Percentiles rank a stretch among this genome's conserved stretches.
Evolutionary conservation across 2,329 filamentous ascomycete genomes (phyloP).

Genomic region (Annulohypoxylon truncatum): DNA sequence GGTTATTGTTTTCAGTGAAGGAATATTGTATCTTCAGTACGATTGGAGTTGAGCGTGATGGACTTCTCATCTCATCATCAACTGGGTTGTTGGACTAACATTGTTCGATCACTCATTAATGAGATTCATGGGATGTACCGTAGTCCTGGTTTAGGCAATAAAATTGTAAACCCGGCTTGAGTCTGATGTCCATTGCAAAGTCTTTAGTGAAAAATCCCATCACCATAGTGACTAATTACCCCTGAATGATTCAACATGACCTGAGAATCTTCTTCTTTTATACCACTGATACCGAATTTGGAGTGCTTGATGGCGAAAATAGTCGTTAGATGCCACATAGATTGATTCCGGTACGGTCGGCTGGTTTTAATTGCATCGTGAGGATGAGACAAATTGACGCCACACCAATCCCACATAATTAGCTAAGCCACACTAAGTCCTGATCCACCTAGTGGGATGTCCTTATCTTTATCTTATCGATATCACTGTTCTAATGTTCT

Average conservation of each 20-base stretch:
- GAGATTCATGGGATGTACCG: constrained; percentile 14
- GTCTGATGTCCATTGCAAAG: background rate
- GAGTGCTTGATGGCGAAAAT: background rate
- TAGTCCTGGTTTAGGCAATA: constrained; percentile 22
- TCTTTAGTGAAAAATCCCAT: background rate
- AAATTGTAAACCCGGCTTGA: constrained; percentile 19
- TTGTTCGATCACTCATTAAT: constrained; percentile 24
- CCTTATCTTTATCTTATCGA: constrained; percentile 36
- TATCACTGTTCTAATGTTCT: constrained; percentile 1
- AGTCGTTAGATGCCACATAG: too few relatives aligned
- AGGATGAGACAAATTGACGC: constrained; percentile 1
- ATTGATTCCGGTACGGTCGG: too few relatives aligned
- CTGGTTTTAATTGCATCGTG: background rate
- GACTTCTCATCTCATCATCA: constrained; percentile 18
- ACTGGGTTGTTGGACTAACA: constrained; percentile 8
- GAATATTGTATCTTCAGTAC: background rate
- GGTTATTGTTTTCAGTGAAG: background rate
- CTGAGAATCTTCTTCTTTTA: background rate
- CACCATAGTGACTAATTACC: background rate
- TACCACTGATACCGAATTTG: background rate
- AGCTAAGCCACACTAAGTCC: background rate
- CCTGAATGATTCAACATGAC: background rate
- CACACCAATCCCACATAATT: background rate
- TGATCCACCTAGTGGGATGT: constrained; percentile 1
- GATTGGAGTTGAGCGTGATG: constrained; percentile 18